phyloP scores from a whole-genome alignment of 805 yeast species.

The Cyberlindnera saturnus region DNA sequence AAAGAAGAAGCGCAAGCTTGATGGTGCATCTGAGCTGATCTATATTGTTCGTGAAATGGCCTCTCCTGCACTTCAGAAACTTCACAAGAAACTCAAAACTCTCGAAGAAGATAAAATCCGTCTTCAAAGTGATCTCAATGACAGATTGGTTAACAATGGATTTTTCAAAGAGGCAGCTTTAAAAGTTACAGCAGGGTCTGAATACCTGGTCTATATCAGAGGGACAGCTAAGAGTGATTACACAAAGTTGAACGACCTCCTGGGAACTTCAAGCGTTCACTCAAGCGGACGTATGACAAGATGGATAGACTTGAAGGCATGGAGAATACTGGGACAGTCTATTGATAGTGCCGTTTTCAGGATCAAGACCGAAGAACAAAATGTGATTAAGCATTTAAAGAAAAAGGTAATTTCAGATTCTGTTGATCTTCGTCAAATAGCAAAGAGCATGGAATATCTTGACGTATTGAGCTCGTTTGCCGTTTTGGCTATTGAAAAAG shows the following conservation, averaged over 20 bases:
- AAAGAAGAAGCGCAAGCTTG: background rate
- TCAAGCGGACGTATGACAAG: conserved; percentile 37
- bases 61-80: conserved; percentile 2
- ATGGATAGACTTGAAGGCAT: conserved; percentile 40
- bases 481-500: conserved; percentile 57
- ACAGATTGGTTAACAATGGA: conserved; percentile 17
- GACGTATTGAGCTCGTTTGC: conserved; percentile 77
- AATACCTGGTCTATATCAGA: conserved; percentile 42
- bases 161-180: conserved; percentile 28
- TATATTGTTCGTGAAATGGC: conserved; percentile 9
- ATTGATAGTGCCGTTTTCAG: conserved; percentile 39
- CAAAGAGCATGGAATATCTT: conserved; percentile 52
- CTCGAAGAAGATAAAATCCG: conserved; percentile 3
- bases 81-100: conserved; percentile 4
- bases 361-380: conserved; percentile 51
- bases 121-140: conserved; percentile 3
- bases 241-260: conserved; percentile 1
- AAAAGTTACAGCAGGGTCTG: conserved; percentile 35
- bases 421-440: conserved; percentile 41
- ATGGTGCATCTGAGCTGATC: background rate
- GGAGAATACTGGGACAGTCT: conserved; percentile 46
- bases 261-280: conserved; percentile 25
- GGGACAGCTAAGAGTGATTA: conserved; percentile 21
- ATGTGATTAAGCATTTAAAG: conserved; percentile 45
- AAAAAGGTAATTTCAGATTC: conserved; percentile 38